phyloP scores from a whole-genome alignment of 306 rosid genomes.

The Cicer judaicum region DNA sequence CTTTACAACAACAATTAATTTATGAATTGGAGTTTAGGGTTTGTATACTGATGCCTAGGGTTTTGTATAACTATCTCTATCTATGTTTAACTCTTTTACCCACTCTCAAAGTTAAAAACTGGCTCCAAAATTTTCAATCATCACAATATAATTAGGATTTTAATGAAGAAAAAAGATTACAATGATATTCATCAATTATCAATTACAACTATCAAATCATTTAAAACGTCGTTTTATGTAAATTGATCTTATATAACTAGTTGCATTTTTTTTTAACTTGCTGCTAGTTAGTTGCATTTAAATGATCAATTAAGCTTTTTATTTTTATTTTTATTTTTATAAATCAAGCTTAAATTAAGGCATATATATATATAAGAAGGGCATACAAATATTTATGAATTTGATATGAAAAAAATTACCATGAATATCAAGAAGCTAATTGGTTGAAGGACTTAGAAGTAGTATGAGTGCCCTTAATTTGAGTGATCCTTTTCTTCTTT shows the following conservation, averaged over 20 bases:
- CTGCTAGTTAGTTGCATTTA: too few species aligned
- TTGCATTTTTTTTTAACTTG: too few species aligned
- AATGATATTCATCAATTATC: too few species aligned
- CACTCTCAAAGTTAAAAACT: not conserved
- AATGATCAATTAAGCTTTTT: too few species aligned
- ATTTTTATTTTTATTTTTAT: too few species aligned
- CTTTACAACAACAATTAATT: not conserved
- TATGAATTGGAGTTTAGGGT: slow-evolving; percentile 57
- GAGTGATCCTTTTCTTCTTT: slow-evolving; percentile 76
- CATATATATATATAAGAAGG: not conserved
- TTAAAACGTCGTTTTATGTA: too few species aligned
- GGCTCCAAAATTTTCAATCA: slow-evolving; percentile 1
- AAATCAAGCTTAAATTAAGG: too few species aligned
- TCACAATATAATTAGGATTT: too few species aligned
- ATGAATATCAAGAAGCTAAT: slow-evolving; percentile 50
- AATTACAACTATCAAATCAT: too few species aligned
- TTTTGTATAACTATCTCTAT: slow-evolving; percentile 40
- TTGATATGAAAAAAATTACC: slow-evolving; percentile 52
- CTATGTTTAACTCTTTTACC: not conserved
- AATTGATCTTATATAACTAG: too few species aligned
- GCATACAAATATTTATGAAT: not conserved
- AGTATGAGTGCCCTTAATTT: slow-evolving; percentile 51
- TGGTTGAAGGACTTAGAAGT: slow-evolving; percentile 67
- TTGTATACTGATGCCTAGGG: slow-evolving; percentile 52
- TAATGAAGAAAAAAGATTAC: too few species aligned